phyloP scores from a whole-genome alignment of 2,329 filamentous ascomycete species.

The Pseudocercospora pini-densiflorae region DNA sequence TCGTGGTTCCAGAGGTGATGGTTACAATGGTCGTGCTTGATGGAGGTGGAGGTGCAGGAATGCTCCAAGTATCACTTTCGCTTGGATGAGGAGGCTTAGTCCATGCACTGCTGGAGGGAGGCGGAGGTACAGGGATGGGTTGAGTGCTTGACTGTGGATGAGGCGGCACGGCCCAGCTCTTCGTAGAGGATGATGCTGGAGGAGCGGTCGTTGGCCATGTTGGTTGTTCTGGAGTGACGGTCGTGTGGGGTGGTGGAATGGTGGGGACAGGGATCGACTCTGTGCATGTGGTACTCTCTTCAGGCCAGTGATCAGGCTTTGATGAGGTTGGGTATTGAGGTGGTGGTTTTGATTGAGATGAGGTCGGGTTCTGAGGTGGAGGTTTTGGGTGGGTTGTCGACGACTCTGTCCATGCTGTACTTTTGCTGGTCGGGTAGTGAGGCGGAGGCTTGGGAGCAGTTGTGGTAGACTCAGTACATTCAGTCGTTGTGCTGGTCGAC shows the following conservation, averaged over 20 bases:
- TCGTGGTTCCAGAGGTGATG: slow-evolving; percentile 1
- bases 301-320: not conserved
- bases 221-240: not conserved
- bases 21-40: not conserved
- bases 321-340: not conserved
- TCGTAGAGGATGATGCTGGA: not conserved
- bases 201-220: not conserved
- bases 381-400: not conserved
- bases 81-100: not conserved
- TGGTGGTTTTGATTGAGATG: no score
- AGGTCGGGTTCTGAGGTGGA: not conserved
- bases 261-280: not conserved
- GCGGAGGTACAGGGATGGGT: not conserved
- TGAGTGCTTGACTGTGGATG: not conserved
- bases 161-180: not conserved
- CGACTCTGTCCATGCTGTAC: not conserved
- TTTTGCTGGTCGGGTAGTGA: not conserved
- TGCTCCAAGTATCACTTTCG: not conserved
- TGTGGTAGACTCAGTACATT: not conserved
- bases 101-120: not conserved
- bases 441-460: not conserved
- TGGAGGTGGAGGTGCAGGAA: not conserved
- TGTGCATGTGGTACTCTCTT: not conserved
- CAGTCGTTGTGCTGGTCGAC: not conserved
- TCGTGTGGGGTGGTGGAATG: not conserved